A percentile compares a stretch with the other conserved stretches of the same genome.
Evolutionary conservation across 768 basidiomycete genomes (phyloP).

Genomic region (Pleurotus platypus): DNA sequence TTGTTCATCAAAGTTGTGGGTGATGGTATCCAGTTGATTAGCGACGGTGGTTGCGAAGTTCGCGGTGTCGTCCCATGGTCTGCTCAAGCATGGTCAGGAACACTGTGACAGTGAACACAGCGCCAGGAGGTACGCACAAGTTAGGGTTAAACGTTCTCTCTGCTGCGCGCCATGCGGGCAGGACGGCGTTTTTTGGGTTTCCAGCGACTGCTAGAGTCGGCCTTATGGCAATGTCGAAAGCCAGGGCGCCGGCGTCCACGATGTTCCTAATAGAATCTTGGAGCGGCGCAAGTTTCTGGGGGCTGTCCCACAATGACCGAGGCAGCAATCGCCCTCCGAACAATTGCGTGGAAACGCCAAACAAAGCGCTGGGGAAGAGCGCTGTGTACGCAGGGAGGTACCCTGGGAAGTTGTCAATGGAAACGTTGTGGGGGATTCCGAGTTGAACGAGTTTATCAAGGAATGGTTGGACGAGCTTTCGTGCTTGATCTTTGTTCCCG

Average conservation of each 20-base stretch:
- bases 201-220: slow-evolving; percentile 8
- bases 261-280: slow-evolving; percentile 6
- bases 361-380: background rate
- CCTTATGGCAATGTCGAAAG: slow-evolving; percentile 7
- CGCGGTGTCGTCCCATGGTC: background rate
- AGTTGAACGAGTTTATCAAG: background rate
- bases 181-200: slow-evolving; percentile 9
- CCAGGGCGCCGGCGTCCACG: slow-evolving; percentile 5
- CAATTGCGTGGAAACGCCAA: background rate
- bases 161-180: slow-evolving; percentile 8
- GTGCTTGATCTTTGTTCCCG: background rate
- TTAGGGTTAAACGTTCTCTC: slow-evolving; percentile 5
- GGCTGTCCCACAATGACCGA: slow-evolving; percentile 7
- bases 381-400: background rate
- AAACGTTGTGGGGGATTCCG: background rate
- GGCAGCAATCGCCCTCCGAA: slow-evolving; percentile 5
- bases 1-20: slow-evolving; percentile 7
- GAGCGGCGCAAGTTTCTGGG: slow-evolving; percentile 5
- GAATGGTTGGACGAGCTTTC: background rate
- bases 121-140: background rate
- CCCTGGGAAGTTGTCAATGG: background rate
- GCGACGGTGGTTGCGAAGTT: background rate
- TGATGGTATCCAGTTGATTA: background rate
- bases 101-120: no score
- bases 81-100: background rate